These are phyloP conservation scores for Taiozyma sp. DNA, from an alignment of 1,139 yeast species.

Conservation along the genomic window DNA sequence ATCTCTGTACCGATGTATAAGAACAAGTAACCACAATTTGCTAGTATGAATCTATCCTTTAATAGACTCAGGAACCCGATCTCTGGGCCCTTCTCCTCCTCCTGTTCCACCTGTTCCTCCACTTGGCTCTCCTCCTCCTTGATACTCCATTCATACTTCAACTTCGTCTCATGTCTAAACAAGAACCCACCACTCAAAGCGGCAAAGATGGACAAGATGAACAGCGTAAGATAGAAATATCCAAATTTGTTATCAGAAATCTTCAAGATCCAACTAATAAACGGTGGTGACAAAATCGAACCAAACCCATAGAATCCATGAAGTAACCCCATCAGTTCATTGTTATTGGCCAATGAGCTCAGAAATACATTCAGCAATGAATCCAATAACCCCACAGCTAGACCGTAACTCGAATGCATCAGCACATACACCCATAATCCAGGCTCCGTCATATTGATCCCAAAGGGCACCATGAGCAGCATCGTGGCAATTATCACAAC, in stretches of 20 bases:
- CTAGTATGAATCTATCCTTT: conserved; percentile 39
- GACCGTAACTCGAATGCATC: conserved; percentile 41
- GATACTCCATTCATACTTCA: conserved; percentile 36
- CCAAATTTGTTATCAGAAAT: conserved; percentile 16
- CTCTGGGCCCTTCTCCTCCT: conserved; percentile 2
- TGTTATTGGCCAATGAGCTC: conserved; percentile 51
- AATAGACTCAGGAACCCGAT: conserved; percentile 32
- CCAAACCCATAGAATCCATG: conserved; percentile 73
- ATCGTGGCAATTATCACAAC: conserved; percentile 19
- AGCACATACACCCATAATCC: conserved; percentile 10
- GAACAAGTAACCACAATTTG: conserved; percentile 48
- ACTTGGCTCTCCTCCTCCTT: conserved; percentile 16
- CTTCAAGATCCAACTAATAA: conserved; percentile 42
- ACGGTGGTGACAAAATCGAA: conserved; percentile 59
- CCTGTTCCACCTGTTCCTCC: conserved; percentile 3
- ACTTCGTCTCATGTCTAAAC: conserved; percentile 51
- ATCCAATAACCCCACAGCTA: conserved; percentile 59
- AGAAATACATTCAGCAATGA: conserved; percentile 56
- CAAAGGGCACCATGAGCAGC: conserved; percentile 13
- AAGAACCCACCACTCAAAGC: conserved; percentile 19
- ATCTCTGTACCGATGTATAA: conserved; percentile 65
- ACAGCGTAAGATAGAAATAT: conserved; percentile 10
- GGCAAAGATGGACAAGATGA: conserved; percentile 1
- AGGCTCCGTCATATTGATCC: conserved; percentile 31
- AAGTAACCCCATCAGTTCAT: conserved; percentile 58